Evolutionary conservation across 176 grass and related monocot genomes (phyloP).

Genomic region (Carex littledalei): DNA sequence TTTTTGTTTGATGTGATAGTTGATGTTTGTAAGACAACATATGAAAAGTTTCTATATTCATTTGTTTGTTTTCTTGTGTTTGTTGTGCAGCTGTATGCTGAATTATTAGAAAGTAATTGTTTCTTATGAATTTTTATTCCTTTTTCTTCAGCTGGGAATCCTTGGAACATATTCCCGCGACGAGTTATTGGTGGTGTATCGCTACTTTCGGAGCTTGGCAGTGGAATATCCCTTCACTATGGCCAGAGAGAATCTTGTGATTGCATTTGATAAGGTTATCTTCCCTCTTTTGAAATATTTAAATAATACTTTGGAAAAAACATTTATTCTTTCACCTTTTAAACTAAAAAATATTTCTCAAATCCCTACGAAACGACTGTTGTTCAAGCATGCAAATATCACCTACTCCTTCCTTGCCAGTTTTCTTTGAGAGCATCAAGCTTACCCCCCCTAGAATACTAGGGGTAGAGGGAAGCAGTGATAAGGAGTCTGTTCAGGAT

Average conservation of each 20-base stretch:
- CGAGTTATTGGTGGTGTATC: constrained; percentile 70
- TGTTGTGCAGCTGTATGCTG: background rate
- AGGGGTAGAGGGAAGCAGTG: background rate
- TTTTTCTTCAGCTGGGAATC: constrained; percentile 61
- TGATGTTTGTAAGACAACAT: background rate
- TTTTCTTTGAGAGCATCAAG: background rate
- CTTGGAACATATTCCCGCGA: constrained; percentile 69
- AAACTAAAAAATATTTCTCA: background rate
- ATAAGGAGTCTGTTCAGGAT: background rate
- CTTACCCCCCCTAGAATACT: background rate
- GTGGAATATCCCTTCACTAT: constrained; percentile 72
- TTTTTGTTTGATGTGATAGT: background rate
- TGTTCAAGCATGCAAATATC: background rate
- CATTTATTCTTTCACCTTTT: background rate
- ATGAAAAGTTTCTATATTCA: background rate
- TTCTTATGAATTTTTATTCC: background rate
- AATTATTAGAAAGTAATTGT: background rate
- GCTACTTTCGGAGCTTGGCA: constrained; percentile 94
- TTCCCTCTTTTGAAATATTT: background rate
- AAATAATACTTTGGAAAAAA: background rate
- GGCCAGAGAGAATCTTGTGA: constrained; percentile 88
- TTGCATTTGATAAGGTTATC: constrained; percentile 89
- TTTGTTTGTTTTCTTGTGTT: background rate
- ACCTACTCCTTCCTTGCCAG: too few relatives aligned
- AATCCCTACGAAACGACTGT: background rate